A percentile compares a stretch with the other conserved stretches of the same genome.
These are phyloP conservation scores for Candida morakotiae DNA, from an alignment of 805 yeast species.

Conservation along the genomic window DNA sequence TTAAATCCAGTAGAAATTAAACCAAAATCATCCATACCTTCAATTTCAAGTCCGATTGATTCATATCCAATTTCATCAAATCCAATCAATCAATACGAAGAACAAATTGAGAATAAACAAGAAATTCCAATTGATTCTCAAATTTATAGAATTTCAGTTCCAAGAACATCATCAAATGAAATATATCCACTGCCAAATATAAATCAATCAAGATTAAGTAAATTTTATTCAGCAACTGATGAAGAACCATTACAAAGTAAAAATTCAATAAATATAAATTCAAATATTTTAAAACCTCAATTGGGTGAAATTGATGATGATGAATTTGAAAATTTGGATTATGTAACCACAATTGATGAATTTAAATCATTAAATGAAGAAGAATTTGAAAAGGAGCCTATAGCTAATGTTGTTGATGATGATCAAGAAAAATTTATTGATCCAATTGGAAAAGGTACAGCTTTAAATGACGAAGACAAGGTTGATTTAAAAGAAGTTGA, in stretches of 20 bases:
- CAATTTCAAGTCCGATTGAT: neutral
- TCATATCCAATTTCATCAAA: neutral
- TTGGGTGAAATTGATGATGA: conserved; percentile 5
- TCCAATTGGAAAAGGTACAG: neutral
- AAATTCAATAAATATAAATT: neutral
- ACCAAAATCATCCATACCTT: neutral
- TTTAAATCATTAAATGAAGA: neutral
- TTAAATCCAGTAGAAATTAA: neutral
- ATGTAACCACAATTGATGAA: neutral
- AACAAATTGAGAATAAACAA: neutral
- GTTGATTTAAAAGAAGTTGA: neutral
- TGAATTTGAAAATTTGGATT: neutral
- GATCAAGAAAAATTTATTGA: too few species aligned
- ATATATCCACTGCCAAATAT: neutral
- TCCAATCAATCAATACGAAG: neutral
- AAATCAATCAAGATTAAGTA: neutral
- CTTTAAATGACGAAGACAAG: neutral
- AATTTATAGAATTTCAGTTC: conserved; percentile 4
- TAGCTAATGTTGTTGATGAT: too few species aligned
- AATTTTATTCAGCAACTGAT: conserved; percentile 1
- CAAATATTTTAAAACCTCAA: conserved; percentile 4
- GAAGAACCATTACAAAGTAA: neutral
- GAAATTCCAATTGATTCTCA: neutral
- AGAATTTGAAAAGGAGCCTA: too few species aligned
- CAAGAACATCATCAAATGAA: conserved; percentile 1